These are phyloP conservation scores for Ceratobasidium papillatum DNA, from an alignment of 1,284 basidiomycete genomes.

Conservation along the genomic window DNA sequence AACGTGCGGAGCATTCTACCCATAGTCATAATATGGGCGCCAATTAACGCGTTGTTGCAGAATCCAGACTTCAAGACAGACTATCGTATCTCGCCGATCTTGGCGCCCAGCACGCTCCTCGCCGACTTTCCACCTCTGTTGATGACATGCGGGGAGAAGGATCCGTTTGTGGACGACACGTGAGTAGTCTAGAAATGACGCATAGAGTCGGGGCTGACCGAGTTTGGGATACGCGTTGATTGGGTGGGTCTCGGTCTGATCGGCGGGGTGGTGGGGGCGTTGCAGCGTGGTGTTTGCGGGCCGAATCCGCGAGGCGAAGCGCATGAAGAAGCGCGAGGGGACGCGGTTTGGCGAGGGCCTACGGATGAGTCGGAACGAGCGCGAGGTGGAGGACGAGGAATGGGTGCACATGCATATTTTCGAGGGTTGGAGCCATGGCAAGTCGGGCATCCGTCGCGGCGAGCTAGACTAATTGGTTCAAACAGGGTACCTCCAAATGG, in stretches of 20 bases:
- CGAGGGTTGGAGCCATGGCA: conserved; percentile 89
- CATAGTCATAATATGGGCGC: conserved; percentile 30
- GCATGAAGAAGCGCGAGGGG: conserved; percentile 49
- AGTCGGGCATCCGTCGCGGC: neutral
- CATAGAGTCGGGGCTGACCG: neutral
- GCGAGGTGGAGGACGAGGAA: conserved; percentile 81
- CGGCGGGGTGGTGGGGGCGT: conserved; percentile 23
- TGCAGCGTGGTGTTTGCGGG: conserved; percentile 85
- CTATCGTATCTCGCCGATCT: conserved; percentile 93
- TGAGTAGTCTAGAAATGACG: neutral
- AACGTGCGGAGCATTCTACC: conserved; percentile 8
- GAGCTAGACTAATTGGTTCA: neutral
- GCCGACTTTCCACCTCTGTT: conserved; percentile 93
- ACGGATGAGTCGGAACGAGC: conserved; percentile 61
- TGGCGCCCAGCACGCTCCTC: conserved; percentile 83
- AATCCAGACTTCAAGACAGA: conserved; percentile 94
- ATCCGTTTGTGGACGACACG: conserved; percentile 95
- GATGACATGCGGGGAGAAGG: conserved; percentile 94
- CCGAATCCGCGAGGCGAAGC: conserved; percentile 90
- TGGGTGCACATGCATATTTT: conserved; percentile 95
- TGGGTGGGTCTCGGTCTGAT: neutral
- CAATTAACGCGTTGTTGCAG: conserved; percentile 50
- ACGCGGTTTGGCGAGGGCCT: conserved; percentile 55
- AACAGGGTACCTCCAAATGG: conserved; percentile 86
- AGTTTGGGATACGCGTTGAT: conserved; percentile 20